Conservation (phyloP, 2,329 filamentous ascomycete genomes). For the Aureobasidium mangrovei region DNA sequence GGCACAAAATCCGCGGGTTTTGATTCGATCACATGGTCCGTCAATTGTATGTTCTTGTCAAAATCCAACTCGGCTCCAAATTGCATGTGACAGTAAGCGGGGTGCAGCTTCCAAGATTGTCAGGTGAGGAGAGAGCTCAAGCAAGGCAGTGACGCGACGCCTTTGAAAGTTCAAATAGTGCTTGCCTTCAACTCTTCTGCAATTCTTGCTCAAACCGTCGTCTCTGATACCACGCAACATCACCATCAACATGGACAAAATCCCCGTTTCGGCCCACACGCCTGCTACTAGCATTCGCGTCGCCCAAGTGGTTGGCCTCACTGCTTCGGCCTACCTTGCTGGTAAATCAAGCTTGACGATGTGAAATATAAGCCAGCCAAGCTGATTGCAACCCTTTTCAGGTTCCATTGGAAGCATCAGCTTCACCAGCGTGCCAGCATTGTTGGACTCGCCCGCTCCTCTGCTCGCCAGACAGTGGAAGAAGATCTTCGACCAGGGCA, state of each 20-base stretch:
- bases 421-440: conserved; percentile 36
- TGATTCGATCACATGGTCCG: not conserved
- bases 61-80: not conserved
- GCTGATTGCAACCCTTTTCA: not conserved
- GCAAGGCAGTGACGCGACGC: conserved; percentile 8
- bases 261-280: conserved; percentile 8
- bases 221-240: not conserved
- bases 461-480: conserved; percentile 50
- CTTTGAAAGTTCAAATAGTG: not conserved
- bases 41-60: not conserved
- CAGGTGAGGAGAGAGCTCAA: not conserved
- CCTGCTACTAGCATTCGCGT: conserved; percentile 31
- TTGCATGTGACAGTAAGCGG: conserved; percentile 7
- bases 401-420: conserved; percentile 5
- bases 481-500: conserved; percentile 34
- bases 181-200: not conserved
- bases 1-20: not conserved
- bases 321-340: conserved; percentile 40
- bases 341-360: conserved; percentile 24
- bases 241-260: conserved; percentile 1
- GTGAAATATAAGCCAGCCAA: not conserved
- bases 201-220: not conserved
- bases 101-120: not conserved
- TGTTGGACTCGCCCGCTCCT: conserved; percentile 48
- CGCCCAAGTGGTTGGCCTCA: conserved; percentile 44